Percentiles rank a stretch among this genome's conserved stretches.
These are phyloP conservation scores for Hydnomerulius pinastri DNA, from an alignment of 768 basidiomycete species.

Conservation along the genomic window DNA sequence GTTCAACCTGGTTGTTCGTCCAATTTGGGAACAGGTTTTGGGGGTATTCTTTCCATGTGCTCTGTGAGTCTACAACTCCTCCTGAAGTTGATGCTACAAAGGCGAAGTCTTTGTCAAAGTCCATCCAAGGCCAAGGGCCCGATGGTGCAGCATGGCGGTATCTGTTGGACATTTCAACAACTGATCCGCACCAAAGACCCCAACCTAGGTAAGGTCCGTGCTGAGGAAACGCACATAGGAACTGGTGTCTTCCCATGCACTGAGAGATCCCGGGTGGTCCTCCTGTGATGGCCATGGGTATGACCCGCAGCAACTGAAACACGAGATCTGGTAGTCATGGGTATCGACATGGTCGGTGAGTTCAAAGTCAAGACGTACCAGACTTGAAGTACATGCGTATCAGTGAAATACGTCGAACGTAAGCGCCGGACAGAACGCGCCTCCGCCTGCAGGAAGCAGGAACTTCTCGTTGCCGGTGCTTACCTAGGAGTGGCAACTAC, in stretches of 20 bases:
- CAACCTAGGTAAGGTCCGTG: too few species aligned
- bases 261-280: neutral
- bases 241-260: neutral
- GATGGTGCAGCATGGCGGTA: slow-evolving; percentile 43
- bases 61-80: neutral
- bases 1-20: slow-evolving; percentile 33
- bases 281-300: neutral
- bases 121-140: slow-evolving; percentile 46
- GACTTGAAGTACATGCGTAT: too few species aligned
- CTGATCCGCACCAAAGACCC: too few species aligned
- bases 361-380: too few species aligned
- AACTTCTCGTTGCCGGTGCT: too few species aligned
- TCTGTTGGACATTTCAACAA: too few species aligned
- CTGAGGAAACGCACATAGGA: neutral
- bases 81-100: slow-evolving; percentile 17
- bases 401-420: too few species aligned
- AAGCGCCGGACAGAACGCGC: too few species aligned
- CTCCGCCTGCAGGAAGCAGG: too few species aligned
- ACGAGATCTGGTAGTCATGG: neutral
- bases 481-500: too few species aligned
- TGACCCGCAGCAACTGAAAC: neutral
- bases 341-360: neutral
- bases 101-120: slow-evolving; percentile 32
- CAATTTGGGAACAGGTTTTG: slow-evolving; percentile 37
- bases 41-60: slow-evolving; percentile 30